A percentile compares a stretch with the other conserved stretches of the same genome.
Conservation (phyloP, 1,284 basidiomycete species). For the Baeospora myosura region DNA sequence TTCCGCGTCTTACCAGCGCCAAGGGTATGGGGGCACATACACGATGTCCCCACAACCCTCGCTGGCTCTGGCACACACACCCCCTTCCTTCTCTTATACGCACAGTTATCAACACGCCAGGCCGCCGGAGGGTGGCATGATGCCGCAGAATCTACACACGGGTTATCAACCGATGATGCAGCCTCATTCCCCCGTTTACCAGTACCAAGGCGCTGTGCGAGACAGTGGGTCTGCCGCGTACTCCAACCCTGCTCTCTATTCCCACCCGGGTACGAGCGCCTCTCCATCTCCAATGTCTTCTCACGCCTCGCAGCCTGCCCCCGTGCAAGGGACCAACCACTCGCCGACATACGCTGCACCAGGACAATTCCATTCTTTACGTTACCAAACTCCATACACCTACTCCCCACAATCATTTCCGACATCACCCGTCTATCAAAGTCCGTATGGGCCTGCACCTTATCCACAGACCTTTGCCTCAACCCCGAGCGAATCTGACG, state of each 20-base stretch:
- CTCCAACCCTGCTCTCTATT: conserved; percentile 19
- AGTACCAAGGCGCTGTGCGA: conserved; percentile 26
- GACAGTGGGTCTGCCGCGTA: conserved; percentile 25
- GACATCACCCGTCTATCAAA: conserved; percentile 29
- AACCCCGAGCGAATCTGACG: conserved; percentile 25
- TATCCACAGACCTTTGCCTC: conserved; percentile 31
- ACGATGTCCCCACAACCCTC: conserved; percentile 33
- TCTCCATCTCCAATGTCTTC: conserved; percentile 17
- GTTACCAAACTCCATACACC: conserved; percentile 32
- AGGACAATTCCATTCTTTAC: conserved; percentile 32
- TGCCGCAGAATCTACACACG: conserved; percentile 27
- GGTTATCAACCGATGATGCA: conserved; percentile 28
- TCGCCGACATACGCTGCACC: conserved; percentile 25
- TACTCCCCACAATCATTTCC: conserved; percentile 38
- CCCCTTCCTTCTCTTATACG: conserved; percentile 34
- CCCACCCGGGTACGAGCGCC: conserved; percentile 27
- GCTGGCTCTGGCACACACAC: conserved; percentile 28
- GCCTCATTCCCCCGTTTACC: conserved; percentile 23
- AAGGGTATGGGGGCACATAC: conserved; percentile 39
- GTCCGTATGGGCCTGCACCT: conserved; percentile 28
- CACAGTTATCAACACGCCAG: conserved; percentile 25
- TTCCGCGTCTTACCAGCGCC: conserved; percentile 27
- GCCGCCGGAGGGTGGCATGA: conserved; percentile 22
- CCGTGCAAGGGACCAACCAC: conserved; percentile 18
- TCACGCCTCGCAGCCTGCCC: conserved; percentile 8